phyloP scores from a whole-genome alignment of 2,329 filamentous ascomycete species.

The Thermoascus crustaceus region DNA sequence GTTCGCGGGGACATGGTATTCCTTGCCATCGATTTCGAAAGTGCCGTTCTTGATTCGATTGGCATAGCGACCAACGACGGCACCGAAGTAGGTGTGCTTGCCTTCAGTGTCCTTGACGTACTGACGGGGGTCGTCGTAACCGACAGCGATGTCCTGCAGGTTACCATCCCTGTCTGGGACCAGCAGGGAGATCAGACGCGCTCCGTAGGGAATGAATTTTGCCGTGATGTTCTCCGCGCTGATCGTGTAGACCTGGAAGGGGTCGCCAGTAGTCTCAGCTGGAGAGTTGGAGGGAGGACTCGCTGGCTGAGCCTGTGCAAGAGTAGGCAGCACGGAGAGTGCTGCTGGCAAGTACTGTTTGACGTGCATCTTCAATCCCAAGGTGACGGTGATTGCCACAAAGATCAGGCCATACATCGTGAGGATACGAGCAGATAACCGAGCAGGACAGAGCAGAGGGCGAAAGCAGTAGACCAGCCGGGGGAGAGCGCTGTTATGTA shows the following conservation, averaged over 20 bases:
- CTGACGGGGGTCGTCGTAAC: conserved; percentile 41
- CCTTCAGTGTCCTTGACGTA: conserved; percentile 40
- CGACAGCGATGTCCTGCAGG: conserved; percentile 42
- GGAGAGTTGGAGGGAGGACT: conserved; percentile 11
- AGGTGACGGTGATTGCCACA: conserved; percentile 17
- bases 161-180: conserved; percentile 45
- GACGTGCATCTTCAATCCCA: conserved; percentile 30
- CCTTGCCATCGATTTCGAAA: conserved; percentile 41
- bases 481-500: conserved; percentile 6
- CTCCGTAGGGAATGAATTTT: conserved; percentile 41
- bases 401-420: conserved; percentile 22
- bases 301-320: conserved; percentile 16
- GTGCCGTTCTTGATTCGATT: conserved; percentile 51
- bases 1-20: conserved; percentile 43
- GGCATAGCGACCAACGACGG: conserved; percentile 45
- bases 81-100: conserved; percentile 41
- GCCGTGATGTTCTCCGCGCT: conserved; percentile 41
- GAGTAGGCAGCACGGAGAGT: conserved; percentile 24
- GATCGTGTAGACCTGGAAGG: conserved; percentile 39
- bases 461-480: conserved; percentile 18
- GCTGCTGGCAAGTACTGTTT: conserved; percentile 24
- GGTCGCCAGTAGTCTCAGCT: conserved; percentile 14
- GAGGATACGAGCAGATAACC: conserved; percentile 21
- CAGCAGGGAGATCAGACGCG: conserved; percentile 39
- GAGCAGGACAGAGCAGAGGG: conserved; percentile 21